These are phyloP conservation scores for Fusarium buharicum DNA, from an alignment of 2,329 filamentous ascomycete genomes.

Conservation along the genomic window DNA sequence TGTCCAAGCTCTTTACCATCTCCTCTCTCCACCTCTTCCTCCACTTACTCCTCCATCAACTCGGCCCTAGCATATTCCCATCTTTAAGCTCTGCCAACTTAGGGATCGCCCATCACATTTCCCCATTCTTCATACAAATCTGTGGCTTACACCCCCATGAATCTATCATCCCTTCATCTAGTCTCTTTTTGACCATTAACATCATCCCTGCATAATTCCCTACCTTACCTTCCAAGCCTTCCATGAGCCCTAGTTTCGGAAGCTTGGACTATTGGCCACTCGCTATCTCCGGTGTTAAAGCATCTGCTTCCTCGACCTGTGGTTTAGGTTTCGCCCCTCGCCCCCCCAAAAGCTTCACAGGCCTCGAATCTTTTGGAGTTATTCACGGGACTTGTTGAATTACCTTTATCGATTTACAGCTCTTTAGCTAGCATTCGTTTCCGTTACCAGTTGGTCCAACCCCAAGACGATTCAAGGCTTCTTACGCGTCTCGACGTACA, in stretches of 20 bases:
- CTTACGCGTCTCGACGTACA: conserved; percentile 4
- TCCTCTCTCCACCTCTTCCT: conserved; percentile 38
- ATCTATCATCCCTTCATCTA: conserved; percentile 36
- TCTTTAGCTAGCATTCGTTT: conserved; percentile 25
- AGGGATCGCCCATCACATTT: conserved; percentile 40
- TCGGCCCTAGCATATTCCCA: conserved; percentile 37
- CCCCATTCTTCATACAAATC: conserved; percentile 35
- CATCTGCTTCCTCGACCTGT: conserved; percentile 34
- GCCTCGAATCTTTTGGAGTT: conserved; percentile 34
- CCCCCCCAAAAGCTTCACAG: conserved; percentile 25
- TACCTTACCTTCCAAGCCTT: conserved; percentile 33
- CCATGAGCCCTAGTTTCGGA: conserved; percentile 40
- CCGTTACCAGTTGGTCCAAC: conserved; percentile 9
- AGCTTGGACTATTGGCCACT: conserved; percentile 41
- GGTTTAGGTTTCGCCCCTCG: conserved; percentile 35
- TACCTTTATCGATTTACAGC: conserved; percentile 27
- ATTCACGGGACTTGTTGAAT: conserved; percentile 25
- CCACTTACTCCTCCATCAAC: conserved; percentile 38
- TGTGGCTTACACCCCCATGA: conserved; percentile 39
- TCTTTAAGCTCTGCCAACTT: conserved; percentile 35
- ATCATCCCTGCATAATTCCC: conserved; percentile 35
- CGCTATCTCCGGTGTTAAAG: conserved; percentile 33
- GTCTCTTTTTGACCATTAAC: conserved; percentile 28
- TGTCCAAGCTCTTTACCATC: conserved; percentile 24
- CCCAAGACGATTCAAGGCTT: not conserved